Evolutionary conservation across 2,329 filamentous ascomycete genomes (phyloP).

Genomic region (Ophiostoma triangulosporum): DNA sequence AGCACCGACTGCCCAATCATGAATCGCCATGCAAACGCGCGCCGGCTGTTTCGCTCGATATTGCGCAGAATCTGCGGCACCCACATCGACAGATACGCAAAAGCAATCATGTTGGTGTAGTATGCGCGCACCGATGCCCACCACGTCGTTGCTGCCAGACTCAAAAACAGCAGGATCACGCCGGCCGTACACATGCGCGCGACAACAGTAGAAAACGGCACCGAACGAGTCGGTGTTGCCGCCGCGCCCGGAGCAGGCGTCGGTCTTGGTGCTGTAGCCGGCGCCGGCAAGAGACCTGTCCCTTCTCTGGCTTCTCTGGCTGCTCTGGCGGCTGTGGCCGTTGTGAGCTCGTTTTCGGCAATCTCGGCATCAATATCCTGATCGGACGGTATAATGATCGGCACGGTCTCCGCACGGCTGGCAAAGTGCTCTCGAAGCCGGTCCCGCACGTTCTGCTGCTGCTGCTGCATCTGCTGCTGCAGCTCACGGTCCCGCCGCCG

Average conservation of each 20-base stretch:
- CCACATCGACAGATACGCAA: constrained; percentile 83
- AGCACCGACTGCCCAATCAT: constrained; percentile 71
- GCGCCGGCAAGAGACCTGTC: constrained; percentile 7
- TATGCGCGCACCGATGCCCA: constrained; percentile 37
- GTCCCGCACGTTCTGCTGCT: constrained; percentile 16
- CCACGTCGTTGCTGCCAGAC: constrained; percentile 48
- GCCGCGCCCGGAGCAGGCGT: too few species aligned
- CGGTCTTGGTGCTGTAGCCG: constrained; percentile 17
- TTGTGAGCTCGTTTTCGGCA: constrained; percentile 23
- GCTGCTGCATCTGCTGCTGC: constrained; percentile 16
- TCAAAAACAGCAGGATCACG: constrained; percentile 42
- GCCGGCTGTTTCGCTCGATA: constrained; percentile 76
- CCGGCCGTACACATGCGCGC: constrained; percentile 43
- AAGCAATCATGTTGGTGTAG: constrained; percentile 51
- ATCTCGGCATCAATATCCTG: constrained; percentile 51
- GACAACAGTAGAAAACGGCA: constrained; percentile 40
- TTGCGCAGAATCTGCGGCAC: constrained; percentile 85
- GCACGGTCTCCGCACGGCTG: constrained; percentile 4
- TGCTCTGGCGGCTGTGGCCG: constrained; percentile 20
- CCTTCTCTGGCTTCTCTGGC: too few species aligned
- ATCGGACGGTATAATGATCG: constrained; percentile 46
- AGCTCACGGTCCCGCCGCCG: constrained; percentile 28
- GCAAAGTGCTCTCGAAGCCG: constrained; percentile 16
- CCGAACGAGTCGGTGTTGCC: too few species aligned
- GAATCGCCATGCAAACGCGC: constrained; percentile 84